Conservation (phyloP, 2,329 filamentous ascomycete species). For the Colletotrichum spinosum region DNA sequence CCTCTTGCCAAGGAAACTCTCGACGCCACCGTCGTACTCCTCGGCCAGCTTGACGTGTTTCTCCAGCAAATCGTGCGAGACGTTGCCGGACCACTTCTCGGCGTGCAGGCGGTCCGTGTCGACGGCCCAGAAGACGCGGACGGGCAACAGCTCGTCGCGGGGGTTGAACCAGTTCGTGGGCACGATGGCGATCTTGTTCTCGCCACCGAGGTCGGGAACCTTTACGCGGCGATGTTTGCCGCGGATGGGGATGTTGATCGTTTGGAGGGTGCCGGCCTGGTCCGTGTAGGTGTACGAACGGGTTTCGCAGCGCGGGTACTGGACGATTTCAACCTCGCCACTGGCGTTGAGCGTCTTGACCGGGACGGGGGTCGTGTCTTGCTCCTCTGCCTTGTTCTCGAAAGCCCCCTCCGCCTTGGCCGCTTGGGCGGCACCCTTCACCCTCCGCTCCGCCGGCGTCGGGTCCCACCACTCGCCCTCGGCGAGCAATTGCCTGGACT, state of each 20-base stretch:
- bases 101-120: conserved; percentile 61
- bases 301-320: not conserved
- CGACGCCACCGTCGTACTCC: conserved; percentile 14
- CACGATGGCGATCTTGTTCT: not conserved
- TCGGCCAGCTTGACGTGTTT: conserved; percentile 19
- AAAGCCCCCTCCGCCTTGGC: conserved; percentile 24
- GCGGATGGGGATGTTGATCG: no score
- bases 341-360: not conserved
- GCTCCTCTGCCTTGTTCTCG: conserved; percentile 4
- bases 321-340: conserved; percentile 18
- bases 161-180: no score
- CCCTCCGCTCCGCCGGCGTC: not conserved
- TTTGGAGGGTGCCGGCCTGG: no score
- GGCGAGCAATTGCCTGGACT: conserved; percentile 20
- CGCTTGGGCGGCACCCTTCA: no score
- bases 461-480: conserved; percentile 26
- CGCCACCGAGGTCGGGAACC: no score
- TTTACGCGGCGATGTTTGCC: no score
- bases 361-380: no score
- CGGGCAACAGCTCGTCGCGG: conserved; percentile 49
- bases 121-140: conserved; percentile 65
- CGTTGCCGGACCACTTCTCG: conserved; percentile 62
- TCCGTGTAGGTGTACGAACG: no score
- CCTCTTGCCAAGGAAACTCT: not conserved
- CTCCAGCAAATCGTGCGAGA: conserved; percentile 59